These are phyloP conservation scores for Austropuccinia psidii DNA, from an alignment of 1,284 basidiomycete species.

Conservation along the genomic window DNA sequence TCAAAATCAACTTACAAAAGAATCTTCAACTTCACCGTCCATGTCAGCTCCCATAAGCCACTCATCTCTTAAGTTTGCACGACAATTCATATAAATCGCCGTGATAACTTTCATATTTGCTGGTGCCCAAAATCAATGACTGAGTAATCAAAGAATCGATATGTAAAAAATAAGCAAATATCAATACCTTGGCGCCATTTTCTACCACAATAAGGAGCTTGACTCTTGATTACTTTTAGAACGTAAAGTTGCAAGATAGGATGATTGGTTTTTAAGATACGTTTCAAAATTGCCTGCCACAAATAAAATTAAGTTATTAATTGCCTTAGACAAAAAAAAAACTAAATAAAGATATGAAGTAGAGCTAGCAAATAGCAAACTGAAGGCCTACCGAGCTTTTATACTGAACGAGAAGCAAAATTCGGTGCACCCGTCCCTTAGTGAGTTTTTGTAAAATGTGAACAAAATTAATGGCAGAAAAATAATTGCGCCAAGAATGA, in stretches of 20 bases:
- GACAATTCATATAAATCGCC: conserved; percentile 91
- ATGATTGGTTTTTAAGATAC: conserved; percentile 86
- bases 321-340: too few species aligned
- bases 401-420: conserved; percentile 93
- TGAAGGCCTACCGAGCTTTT: conserved; percentile 62
- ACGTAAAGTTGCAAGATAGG: conserved; percentile 89
- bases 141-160: background rate
- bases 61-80: conserved; percentile 92
- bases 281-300: conserved; percentile 69
- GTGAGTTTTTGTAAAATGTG: conserved; percentile 97
- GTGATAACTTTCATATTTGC: conserved; percentile 98
- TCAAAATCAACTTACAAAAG: conserved; percentile 42
- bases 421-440: conserved; percentile 86
- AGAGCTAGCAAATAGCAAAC: background rate
- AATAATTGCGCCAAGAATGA: conserved; percentile 98
- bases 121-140: background rate
- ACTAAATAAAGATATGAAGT: too few species aligned
- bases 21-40: conserved; percentile 70
- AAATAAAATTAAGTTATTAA: background rate
- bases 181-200: conserved; percentile 87
- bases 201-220: conserved; percentile 94
- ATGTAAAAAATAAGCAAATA: background rate
- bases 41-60: conserved; percentile 92
- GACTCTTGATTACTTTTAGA: conserved; percentile 97
- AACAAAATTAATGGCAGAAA: conserved; percentile 94